Base-by-base conservation (phyloP, 1,284 basidiomycete genomes). In the Ceraceosorus bombacis region DNA sequence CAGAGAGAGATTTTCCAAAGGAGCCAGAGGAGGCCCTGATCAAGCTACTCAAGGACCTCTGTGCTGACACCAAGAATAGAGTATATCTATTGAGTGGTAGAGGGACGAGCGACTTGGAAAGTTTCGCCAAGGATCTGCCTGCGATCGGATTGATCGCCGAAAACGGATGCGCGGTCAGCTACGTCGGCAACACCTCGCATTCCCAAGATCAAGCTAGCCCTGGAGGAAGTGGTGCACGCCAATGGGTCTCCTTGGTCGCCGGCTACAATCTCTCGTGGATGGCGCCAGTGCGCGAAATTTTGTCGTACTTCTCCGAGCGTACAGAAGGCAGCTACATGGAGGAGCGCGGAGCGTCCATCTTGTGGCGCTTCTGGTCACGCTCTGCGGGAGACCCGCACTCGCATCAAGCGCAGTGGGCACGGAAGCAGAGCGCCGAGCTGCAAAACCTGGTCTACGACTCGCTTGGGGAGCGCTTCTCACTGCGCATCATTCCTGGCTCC, bases 311-410 rank as follows among this genome's bases (percentile, higher is more conserved):
- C 80, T 85, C 87, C 1, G 89, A 92, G 78, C 85, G 89, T 38
- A 91, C 89, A 1, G 88, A 89, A 0, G 87, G 86, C 7, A 85
- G 88, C 6, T 88, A 87, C 75, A 83, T 90, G 50, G 88, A 91
- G 69, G 87, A 90, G 74, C 84, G 89, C n/a, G 85, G 87, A 41
- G 86, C 89, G 0, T 89, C 87, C 5, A 80, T 91, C 62, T 83
- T 89, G 5, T 91, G 88, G 88, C 83, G 88, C 1, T 92, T 87
- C 81, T 88, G 85, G 84, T 85, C 83, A 50, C 63, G 66, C 46
- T 57, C 2, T 84, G 82, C 4, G 10, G 74, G 80, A 36, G 74
- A 78, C 41, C 65, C 71, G 36, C 81, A 83, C 53, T 80, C 81
- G 43, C 78, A 82, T 0, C 85, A 86, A 68, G 81, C 84, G 7